Conservation (phyloP, 2,329 filamentous ascomycete genomes). For the Westerdykella ornata region DNA sequence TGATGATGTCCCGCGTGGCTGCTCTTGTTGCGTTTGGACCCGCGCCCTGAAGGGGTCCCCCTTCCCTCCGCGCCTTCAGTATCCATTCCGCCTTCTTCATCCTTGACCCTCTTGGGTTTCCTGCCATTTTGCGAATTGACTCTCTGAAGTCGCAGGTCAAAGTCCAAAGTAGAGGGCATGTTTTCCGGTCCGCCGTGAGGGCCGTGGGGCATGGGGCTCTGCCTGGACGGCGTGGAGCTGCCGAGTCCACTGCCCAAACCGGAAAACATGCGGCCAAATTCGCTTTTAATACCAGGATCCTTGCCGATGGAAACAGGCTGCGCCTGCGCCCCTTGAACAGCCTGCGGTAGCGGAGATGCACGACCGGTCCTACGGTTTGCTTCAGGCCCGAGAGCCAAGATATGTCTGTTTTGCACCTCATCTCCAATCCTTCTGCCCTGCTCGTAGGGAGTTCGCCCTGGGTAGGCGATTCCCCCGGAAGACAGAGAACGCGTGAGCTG, state of each 20-base stretch:
- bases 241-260: constrained; percentile 73
- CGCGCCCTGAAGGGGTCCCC: constrained; percentile 57
- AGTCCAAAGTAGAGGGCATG: constrained; percentile 22
- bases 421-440: constrained; percentile 42
- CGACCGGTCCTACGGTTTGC: constrained; percentile 75
- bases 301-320: constrained; percentile 70
- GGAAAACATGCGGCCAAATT: constrained; percentile 90
- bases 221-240: constrained; percentile 48
- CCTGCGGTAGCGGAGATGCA: constrained; percentile 82
- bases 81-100: constrained; percentile 62
- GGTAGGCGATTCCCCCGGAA: constrained; percentile 23
- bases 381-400: constrained; percentile 67
- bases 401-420: constrained; percentile 55
- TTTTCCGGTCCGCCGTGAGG: constrained; percentile 26
- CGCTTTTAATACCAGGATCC: constrained; percentile 86
- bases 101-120: constrained; percentile 58
- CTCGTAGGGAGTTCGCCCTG: constrained; percentile 31
- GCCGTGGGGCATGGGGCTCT: constrained; percentile 43
- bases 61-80: constrained; percentile 60
- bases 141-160: constrained; percentile 27
- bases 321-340: constrained; percentile 84
- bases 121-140: constrained; percentile 35
- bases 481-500: constrained; percentile 31
- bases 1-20: constrained; percentile 52
- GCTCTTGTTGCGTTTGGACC: constrained; percentile 55